Evolutionary conservation across 73 alveolate genomes (phyloP).

Genomic region (Vitrella brassicaformis): DNA sequence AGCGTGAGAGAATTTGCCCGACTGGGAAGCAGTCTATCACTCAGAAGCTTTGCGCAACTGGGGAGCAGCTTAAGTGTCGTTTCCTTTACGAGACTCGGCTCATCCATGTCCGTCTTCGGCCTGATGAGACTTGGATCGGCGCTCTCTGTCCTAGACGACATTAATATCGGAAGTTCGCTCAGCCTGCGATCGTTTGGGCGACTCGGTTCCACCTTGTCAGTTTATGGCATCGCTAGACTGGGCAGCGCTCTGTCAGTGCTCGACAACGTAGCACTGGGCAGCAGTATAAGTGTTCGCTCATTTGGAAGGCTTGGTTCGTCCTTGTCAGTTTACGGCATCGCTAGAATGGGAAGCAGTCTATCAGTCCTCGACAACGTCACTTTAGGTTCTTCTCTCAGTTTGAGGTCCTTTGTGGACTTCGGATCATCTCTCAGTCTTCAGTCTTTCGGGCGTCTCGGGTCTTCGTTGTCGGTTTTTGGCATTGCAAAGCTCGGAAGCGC

Average conservation of each 20-base stretch:
- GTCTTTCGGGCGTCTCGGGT: conserved; percentile 1
- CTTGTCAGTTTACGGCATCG: conserved; percentile 13
- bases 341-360: neutral
- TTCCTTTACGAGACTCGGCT: conserved; percentile 10
- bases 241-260: conserved; percentile 1
- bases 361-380: conserved; percentile 1
- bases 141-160: conserved; percentile 2
- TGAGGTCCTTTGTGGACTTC: neutral
- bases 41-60: conserved; percentile 9
- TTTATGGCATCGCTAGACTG: conserved; percentile 9
- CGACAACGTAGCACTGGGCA: conserved; percentile 5
- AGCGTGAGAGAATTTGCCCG: conserved; percentile 32
- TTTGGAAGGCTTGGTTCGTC: conserved; percentile 2
- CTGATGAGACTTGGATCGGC: conserved; percentile 2
- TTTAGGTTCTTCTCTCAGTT: neutral
- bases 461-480: conserved; percentile 4
- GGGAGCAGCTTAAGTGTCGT: conserved; percentile 31
- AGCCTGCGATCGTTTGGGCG: neutral
- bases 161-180: neutral
- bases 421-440: conserved; percentile 1
- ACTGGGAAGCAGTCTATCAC: conserved; percentile 19
- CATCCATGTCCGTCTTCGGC: neutral
- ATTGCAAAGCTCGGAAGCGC: neutral
- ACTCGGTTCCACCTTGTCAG: neutral
- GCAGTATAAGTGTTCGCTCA: neutral